Evolutionary conservation across 2,329 filamentous ascomycete genomes (phyloP), one percentile per base, ranked within the genome.

Genomic region (Seiridium unicorne): DNA sequence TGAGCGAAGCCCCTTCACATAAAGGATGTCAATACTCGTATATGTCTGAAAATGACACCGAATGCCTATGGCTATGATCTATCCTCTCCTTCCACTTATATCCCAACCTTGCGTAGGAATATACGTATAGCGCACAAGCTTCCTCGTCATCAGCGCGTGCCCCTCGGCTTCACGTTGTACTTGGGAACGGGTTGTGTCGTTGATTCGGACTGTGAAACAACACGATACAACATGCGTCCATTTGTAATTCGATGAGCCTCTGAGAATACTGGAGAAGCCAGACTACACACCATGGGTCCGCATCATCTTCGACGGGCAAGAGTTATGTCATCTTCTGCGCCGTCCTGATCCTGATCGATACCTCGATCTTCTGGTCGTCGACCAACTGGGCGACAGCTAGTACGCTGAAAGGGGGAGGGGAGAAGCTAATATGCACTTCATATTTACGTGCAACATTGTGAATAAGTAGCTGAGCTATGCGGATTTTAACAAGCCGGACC

Each of bases 171-270:
- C 18, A 26, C 18, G 18, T 26, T 26, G 18, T 26, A 26, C 18
- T 26, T 26, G 18, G 18, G 18, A 2, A 26, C 18, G 18, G 18
- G 18, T 26, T 26, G 18, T 26, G 18, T 26, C 18, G 18, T 26
- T 26, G 18, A 26, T 26, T 26, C 18, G 18, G 18, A 26, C 18
- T 26, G 18, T 26, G 18, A 26, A 26, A 26, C 18, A 26, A 26
- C 18, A 26, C 18, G 18, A 26, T 26, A 26, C 18, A 26, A 26
- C 18, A 26, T 26, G 18, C 18, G 64, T 63, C 11, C 61, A 67
- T 36, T 61, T 68, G 3, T 56, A 61, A 1, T 65, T 67, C n/a
- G 61, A 62, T 31, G 62, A 61, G 8, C 40, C 62, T 5, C 66
- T 67, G 31, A 60, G 59, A 6, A 62, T 63, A 35, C 57, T 68